Evolutionary conservation across 2,329 filamentous ascomycete genomes (phyloP), one percentile per base, ranked within the genome.

Genomic region (Boeremia exigua): DNA sequence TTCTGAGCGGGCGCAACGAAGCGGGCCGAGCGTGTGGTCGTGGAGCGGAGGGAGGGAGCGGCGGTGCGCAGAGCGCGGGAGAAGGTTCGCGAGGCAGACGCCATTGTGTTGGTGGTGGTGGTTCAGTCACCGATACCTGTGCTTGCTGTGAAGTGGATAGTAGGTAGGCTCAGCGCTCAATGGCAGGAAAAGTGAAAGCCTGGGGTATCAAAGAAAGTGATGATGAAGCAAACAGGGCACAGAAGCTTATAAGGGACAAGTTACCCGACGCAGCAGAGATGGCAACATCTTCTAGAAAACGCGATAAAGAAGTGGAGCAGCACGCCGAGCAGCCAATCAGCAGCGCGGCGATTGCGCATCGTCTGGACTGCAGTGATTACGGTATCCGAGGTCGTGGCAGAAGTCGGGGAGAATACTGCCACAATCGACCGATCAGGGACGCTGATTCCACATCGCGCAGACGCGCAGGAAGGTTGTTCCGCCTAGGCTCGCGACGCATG

Each of bases 1-100:
- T 89, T 85, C 66, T 88, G 85, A 50, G 63, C 56, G 84, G 83
- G 82, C 40, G 83, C 81, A 63, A 81, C 79, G 74, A 90, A 83
- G 62, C 85, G 80, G 30, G 73, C 73, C 69, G 80, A 84, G 69
- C 84, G 86, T 39, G 84, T 78, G 48, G 82, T 77, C 67, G 84
- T 80, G 70, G 85, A 85, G 72, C 88, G 79, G 54, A 87, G 81
- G 63, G 82, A 62, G 33, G 73, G 70, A 2, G 70, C 58, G 19
- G 70, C 57, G 66, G 67, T 75, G 70, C 61, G 76, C 72, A 66
- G 76, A 47, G 77, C 75, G 55, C 79, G 77, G 49, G 74, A 65
- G 60, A 73, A 68, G 62, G 46, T 68, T 60, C 72, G 71, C 29
- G 70, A 68, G 51, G 70, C 67, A 39, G 73, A 70, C 49, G 72